Percentiles rank a stretch among this genome's conserved stretches.
Evolutionary conservation across 164 flowering plant species (phyloP).

Genomic region (Magnolia kwangsiensis): DNA sequence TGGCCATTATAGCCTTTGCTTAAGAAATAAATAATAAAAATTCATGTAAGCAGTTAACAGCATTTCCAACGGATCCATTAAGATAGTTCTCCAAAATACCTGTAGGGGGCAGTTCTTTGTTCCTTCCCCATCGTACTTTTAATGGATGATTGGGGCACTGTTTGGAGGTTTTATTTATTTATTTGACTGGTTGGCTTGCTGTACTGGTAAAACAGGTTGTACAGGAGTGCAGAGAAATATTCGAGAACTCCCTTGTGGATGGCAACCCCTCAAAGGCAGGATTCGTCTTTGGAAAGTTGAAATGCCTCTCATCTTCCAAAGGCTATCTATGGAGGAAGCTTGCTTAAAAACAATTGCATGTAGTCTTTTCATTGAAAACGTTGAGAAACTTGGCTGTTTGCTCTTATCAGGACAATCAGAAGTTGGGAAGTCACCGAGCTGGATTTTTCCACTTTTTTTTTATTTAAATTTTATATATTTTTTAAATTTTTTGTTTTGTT

Average conservation of each 20-base stretch:
- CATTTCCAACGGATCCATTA: background rate
- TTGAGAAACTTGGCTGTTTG: background rate
- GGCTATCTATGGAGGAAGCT: slow-evolving; percentile 79
- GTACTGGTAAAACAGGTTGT: slow-evolving; percentile 59
- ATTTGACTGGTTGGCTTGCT: background rate
- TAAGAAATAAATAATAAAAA: no score
- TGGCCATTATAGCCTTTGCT: no score
- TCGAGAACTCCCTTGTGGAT: slow-evolving; percentile 74
- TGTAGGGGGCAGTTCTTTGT: background rate
- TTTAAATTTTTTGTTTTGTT: no score
- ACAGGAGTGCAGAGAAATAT: slow-evolving; percentile 95
- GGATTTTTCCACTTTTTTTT: no score
- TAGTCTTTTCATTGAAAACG: background rate
- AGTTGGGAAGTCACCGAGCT: no score
- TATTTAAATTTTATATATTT: no score
- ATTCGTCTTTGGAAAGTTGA: slow-evolving; percentile 80
- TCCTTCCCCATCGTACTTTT: background rate
- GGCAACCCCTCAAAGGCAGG: slow-evolving; percentile 89
- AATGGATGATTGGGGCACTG: background rate
- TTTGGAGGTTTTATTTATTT: background rate
- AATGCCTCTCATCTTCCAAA: slow-evolving; percentile 60
- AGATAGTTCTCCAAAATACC: background rate
- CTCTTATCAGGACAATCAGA: no score
- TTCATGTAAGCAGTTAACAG: no score
- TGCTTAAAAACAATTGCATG: background rate